Conservation (phyloP, 1,284 basidiomycete species). For the Microstroma glucosiphilum region DNA sequence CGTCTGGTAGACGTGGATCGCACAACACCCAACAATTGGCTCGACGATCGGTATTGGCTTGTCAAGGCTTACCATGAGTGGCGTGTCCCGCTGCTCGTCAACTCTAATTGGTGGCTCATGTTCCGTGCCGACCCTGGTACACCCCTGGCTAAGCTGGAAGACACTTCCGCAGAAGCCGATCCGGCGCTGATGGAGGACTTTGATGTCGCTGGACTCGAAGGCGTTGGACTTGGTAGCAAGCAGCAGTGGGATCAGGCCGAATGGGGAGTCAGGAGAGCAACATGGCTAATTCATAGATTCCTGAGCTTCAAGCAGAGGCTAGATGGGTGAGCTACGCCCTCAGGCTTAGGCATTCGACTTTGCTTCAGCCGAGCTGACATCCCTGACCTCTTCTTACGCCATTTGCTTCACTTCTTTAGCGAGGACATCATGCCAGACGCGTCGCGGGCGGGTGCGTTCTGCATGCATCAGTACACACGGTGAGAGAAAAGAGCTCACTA, state of each 20-base stretch:
- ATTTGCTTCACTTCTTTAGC: slow-evolving; percentile 30
- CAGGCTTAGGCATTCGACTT: too few species aligned
- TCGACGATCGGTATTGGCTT: slow-evolving; percentile 90
- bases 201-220: slow-evolving; percentile 26
- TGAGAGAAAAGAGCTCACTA: slow-evolving; percentile 37
- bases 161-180: slow-evolving; percentile 21
- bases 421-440: slow-evolving; percentile 58
- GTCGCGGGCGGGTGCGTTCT: slow-evolving; percentile 57
- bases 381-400: slow-evolving; percentile 1
- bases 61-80: slow-evolving; percentile 84
- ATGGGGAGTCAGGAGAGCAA: slow-evolving; percentile 81
- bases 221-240: slow-evolving; percentile 39
- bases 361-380: background rate
- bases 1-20: slow-evolving; percentile 78
- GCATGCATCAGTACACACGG: slow-evolving; percentile 59
- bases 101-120: slow-evolving; percentile 98
- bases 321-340: slow-evolving; percentile 54
- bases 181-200: slow-evolving; percentile 31
- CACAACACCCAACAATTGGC: slow-evolving; percentile 82
- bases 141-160: slow-evolving; percentile 40
- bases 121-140: slow-evolving; percentile 59
- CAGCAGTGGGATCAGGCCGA: slow-evolving; percentile 46
- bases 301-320: slow-evolving; percentile 71
- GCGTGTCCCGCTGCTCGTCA: slow-evolving; percentile 76
- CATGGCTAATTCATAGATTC: slow-evolving; percentile 72